Base-by-base conservation (phyloP, 2,329 filamentous ascomycete genomes). In the Venturia effusa region DNA sequence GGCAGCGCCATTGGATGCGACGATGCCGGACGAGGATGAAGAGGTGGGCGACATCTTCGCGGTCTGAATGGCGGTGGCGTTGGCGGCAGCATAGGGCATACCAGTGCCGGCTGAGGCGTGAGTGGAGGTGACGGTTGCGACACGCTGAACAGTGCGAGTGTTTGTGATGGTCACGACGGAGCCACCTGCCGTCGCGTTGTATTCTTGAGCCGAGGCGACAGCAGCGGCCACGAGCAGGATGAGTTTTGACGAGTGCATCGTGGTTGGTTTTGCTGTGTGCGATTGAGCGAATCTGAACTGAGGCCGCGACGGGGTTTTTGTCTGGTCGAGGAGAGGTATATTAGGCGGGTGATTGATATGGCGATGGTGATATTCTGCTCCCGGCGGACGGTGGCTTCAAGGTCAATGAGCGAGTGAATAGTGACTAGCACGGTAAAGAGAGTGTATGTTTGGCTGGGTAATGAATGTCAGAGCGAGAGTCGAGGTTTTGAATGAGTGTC, bases 111-210 rank as follows among this genome's bases (percentile, higher is more conserved):
- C n/a, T 6, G 61, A 30, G 13, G 41, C 22, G 24, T 32, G 34
- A 24, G 45, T 62, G 43, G 39, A 37, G 32, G 61, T 62, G 34
- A 41, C 61, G n/a, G 61, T 62, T 37, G 43, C n/a, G 24, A 62
- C 61, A 24, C 61, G 41, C 8, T 32, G 45, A 19, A 62, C 61
- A 37, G 61, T 62, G 61, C 61, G 61, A n/a, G 61, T 62, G 24
- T 37, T 48, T 5, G 40, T 48, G 61, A 62, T 37, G 4, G 45
- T 51, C 45, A 51, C 7, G 22, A 51, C 22, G 1, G 22, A 1
- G 45, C 7, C 43, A n/a, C 13, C 24, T 4, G 40, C 6, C 15
- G 37, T 24, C 27, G 61, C 34, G 22, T 43, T 27, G n/a, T 40
- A 32, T 0, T 22, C 40, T 11, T 60, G 59, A 41, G 59, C 59